Base-by-base conservation (phyloP, 352 stramenopile species). In the Phytophthora foliorum region DNA sequence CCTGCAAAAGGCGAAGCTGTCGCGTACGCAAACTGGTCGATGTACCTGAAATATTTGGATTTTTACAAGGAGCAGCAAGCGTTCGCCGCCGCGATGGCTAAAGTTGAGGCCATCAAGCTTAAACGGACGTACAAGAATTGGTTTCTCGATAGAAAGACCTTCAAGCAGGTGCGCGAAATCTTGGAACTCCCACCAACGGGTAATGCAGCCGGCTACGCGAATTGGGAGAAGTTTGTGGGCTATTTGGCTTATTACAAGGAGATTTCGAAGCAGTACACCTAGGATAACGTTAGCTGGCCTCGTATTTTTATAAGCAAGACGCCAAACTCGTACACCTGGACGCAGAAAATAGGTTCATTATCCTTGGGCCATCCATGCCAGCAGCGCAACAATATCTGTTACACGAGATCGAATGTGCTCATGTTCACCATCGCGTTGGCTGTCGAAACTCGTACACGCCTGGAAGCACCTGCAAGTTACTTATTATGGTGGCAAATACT, bases 401-500 rank as follows among this genome's bases (percentile, higher is more conserved):
- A 14, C 14, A 50, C n/a, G 41, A 6, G 22, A 32, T n/a, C 42
- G 42, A 50, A 60, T 60, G 53, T 14, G 34, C 19, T 25, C 24
- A 22, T 24, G 24, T 14, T 57, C 19, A 19, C 44, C 63, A 25
- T 31, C 36, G 17, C 17, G 36, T n/a, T 65, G 27, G 46, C 7
- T 68, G 21, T 44, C 24, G 39, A 54, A 24, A 29, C n/a, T 56
- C 27, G 14, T 44, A 27, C 36, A 71, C 16, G 22, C 24, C 11
- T 67, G 63, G 63, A 71, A 67, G 21, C 14, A 25, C 6, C 31
- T 63, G 2, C 60, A 63, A 63, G 41, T 63, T 2, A 57, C 51
- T 17, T 62, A 68, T 19, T 68, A 56, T 36, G 60, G 60, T 8
- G 60, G 60, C 4, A 62, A 68, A 55, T 68, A 68, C 34, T 68